Evolutionary conservation across 495 filamentous ascomycete species (phyloP), one percentile per base, ranked within the genome.

Genomic region (Aspergillus biplanus): DNA sequence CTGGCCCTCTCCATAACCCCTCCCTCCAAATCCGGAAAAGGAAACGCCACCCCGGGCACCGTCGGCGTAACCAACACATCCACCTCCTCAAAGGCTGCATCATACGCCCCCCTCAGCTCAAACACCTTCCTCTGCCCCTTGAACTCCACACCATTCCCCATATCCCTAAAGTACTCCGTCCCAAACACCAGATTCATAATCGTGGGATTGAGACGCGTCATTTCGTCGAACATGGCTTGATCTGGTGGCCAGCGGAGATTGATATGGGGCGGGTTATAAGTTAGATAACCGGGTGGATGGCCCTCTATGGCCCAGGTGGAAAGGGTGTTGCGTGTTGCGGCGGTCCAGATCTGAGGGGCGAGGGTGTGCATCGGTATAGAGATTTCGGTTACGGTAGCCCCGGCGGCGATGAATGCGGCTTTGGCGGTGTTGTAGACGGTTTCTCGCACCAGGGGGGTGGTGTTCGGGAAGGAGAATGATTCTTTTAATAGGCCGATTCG

Each of bases 401-500:
- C 83, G 0, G 82, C 73, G 6, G 77, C 74, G 1, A 59, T 64
- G 48, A 86, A 75, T 15, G 66, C 75, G 6, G 65, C 64, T 62
- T 58, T 79, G 5, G 78, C 77, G 6, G 82, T 32, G 4, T 54
- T 76, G 15, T 67, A 57, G 18, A 86, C 78, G 5, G 67, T 78
- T 33, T 70, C 67, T 27, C 73, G 69, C 0, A 86, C 78, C 7
- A 78, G 64, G 0, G 72, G 58, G 48, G 81, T 75, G 2, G 83
- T 62, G 0, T 74, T 75, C 0, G 74, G 69, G 33, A 79, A 53
- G 12, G 75, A 65, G 55, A 84, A 80, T 0, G 77, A 75, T 62
- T 87, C 83, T 2, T 47, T 64, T 5, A 87, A 62, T 4, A 87
- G 68, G 1, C 83, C 85, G 9, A 86, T 67, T 56, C 69, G 79